phyloP scores from a whole-genome alignment of 129 eudicot species.

The Tanacetum coccineum region DNA sequence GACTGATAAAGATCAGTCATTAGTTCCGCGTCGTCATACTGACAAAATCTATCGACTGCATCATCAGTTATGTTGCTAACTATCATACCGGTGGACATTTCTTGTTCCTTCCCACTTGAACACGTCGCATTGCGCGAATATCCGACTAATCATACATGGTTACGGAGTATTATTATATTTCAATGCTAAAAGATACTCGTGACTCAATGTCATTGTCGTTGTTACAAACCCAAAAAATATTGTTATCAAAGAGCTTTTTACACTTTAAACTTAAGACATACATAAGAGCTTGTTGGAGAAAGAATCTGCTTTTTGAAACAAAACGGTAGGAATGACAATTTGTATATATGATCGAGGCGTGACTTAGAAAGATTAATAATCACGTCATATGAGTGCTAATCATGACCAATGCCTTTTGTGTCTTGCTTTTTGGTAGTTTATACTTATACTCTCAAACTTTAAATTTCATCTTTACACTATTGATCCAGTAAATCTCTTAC shows the following conservation, averaged over 20 bases:
- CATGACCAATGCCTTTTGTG: slow-evolving; percentile 32
- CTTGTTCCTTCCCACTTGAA: too few species aligned
- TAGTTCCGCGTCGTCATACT: too few species aligned
- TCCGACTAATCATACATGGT: too few species aligned
- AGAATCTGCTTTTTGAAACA: slow-evolving; percentile 32
- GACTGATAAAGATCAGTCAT: too few species aligned
- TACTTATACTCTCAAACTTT: slow-evolving; percentile 1
- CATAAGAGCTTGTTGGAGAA: slow-evolving; percentile 29
- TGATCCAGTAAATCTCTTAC: neutral
- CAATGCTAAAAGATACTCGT: neutral
- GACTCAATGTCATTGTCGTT: neutral
- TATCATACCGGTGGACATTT: too few species aligned
- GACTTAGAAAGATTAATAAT: slow-evolving; percentile 37
- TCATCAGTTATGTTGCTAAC: too few species aligned
- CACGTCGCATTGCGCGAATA: too few species aligned
- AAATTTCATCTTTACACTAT: neutral
- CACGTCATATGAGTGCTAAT: slow-evolving; percentile 44
- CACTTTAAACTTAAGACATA: slow-evolving; percentile 27
- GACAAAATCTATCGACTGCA: too few species aligned
- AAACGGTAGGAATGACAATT: slow-evolving; percentile 18
- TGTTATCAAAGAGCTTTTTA: slow-evolving; percentile 6
- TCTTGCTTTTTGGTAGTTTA: neutral
- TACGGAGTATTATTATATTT: too few species aligned
- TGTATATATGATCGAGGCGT: slow-evolving; percentile 47
- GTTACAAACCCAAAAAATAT: neutral